Evolutionary conservation across 2,329 filamentous ascomycete species (phyloP).

Genomic region (Metarhizium sp.): DNA sequence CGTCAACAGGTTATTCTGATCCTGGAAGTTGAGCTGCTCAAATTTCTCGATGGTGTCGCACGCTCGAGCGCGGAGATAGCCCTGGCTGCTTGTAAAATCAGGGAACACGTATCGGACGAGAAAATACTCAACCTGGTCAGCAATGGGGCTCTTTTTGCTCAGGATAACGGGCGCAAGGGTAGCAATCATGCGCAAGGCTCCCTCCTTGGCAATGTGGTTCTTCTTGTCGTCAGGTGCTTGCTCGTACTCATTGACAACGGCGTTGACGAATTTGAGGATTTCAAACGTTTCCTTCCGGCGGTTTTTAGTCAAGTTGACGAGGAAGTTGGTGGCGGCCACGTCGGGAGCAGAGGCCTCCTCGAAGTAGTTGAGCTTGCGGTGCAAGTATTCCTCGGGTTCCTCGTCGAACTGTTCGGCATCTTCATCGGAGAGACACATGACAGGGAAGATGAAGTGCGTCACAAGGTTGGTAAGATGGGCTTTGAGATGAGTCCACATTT

Average conservation of each 20-base stretch:
- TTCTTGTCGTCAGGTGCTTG: slow-evolving; percentile 76
- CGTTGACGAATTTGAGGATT: slow-evolving; percentile 90
- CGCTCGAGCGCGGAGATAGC: slow-evolving; percentile 85
- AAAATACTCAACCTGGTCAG: slow-evolving; percentile 96
- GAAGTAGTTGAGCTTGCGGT: slow-evolving; percentile 95
- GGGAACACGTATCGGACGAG: slow-evolving; percentile 97
- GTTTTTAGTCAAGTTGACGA: slow-evolving; percentile 88
- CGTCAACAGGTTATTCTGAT: slow-evolving; percentile 86
- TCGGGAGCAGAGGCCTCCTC: slow-evolving; percentile 94
- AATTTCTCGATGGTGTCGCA: slow-evolving; percentile 99
- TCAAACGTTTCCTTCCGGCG: slow-evolving; percentile 93
- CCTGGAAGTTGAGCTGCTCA: slow-evolving; percentile 93
- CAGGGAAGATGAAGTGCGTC: slow-evolving; percentile 89
- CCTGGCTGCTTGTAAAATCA: slow-evolving; percentile 86
- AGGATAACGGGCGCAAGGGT: slow-evolving; percentile 89
- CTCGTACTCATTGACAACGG: slow-evolving; percentile 90
- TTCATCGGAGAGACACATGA: slow-evolving; percentile 84
- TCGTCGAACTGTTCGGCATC: slow-evolving; percentile 91
- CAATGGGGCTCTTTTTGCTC: slow-evolving; percentile 96
- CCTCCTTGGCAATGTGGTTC: slow-evolving; percentile 91
- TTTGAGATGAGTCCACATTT: slow-evolving; percentile 92
- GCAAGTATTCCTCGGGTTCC: slow-evolving; percentile 92
- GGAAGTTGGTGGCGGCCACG: slow-evolving; percentile 91
- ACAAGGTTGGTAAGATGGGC: slow-evolving; percentile 89
- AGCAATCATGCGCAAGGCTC: slow-evolving; percentile 92